Conservation (phyloP, 2,329 filamentous ascomycete genomes). For the Uncinocarpus reesii region DNA sequence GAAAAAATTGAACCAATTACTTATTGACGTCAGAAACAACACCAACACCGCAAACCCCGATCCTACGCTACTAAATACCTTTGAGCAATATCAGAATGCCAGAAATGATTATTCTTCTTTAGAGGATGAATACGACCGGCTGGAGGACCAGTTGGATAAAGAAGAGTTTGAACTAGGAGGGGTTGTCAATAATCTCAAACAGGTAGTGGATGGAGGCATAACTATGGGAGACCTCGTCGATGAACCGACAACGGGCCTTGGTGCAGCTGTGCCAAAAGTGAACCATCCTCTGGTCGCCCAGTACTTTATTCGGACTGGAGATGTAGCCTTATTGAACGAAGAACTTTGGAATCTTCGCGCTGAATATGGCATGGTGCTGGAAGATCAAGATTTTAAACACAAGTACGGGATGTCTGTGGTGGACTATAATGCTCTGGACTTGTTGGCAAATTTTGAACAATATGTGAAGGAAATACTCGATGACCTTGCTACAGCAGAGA, state of each 20-base stretch:
- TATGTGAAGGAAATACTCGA: conserved; percentile 18
- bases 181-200: conserved; percentile 17
- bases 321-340: conserved; percentile 5
- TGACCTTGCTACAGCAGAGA: conserved; percentile 19
- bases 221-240: neutral
- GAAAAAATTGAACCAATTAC: conserved; percentile 20
- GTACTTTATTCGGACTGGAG: conserved; percentile 8
- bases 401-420: neutral
- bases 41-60: conserved; percentile 9
- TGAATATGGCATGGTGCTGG: conserved; percentile 5
- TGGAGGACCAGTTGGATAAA: conserved; percentile 23
- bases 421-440: conserved; percentile 15
- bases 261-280: neutral
- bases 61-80: conserved; percentile 9
- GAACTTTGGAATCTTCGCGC: conserved; percentile 10
- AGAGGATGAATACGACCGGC: conserved; percentile 21
- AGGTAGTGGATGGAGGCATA: neutral
- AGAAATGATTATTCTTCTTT: conserved; percentile 21
- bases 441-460: conserved; percentile 21
- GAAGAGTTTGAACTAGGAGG: conserved; percentile 22
- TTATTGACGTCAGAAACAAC: conserved; percentile 11
- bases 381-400: conserved; percentile 5
- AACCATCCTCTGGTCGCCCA: conserved; percentile 10
- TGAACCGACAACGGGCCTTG: neutral
- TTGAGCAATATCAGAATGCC: conserved; percentile 18